Conservation (phyloP, 2,329 filamentous ascomycete species). For the Lachnellula suecica region DNA sequence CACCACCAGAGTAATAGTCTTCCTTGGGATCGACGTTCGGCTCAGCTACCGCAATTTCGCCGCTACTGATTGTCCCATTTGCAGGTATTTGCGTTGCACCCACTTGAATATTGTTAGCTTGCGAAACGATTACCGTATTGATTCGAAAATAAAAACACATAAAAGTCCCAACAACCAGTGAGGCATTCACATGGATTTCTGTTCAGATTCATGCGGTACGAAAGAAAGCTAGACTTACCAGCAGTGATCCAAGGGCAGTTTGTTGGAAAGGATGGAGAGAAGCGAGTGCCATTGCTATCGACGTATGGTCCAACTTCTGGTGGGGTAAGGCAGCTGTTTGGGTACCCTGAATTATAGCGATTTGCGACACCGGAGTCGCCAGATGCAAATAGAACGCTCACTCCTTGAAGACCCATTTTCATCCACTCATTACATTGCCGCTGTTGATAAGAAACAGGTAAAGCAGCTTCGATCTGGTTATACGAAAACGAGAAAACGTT, state of each 20-base stretch:
- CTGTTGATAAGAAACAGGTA: constrained; percentile 57
- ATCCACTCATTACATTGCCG: constrained; percentile 61
- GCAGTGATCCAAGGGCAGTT: constrained; percentile 67
- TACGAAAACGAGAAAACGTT: constrained; percentile 33
- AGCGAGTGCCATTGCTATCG: constrained; percentile 16
- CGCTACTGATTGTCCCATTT: constrained; percentile 43
- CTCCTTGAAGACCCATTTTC: constrained; percentile 61
- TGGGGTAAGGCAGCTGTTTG: constrained; percentile 15
- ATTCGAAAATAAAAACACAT: no score
- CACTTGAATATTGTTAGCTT: constrained; percentile 1
- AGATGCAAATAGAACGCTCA: constrained; percentile 58
- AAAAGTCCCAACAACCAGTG: no score
- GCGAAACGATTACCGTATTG: background rate
- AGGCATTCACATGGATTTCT: no score
- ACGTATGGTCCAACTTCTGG: constrained; percentile 13
- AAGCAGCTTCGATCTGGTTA: constrained; percentile 39
- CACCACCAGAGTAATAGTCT: constrained; percentile 41
- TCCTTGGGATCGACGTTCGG: constrained; percentile 33
- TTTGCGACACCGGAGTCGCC: constrained; percentile 48
- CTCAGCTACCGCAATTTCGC: constrained; percentile 36
- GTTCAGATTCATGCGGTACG: background rate
- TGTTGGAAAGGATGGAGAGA: constrained; percentile 56
- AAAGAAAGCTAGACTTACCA: constrained; percentile 43
- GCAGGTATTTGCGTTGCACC: constrained; percentile 16
- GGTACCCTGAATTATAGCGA: constrained; percentile 11